Percentiles rank a stretch among this genome's conserved stretches.
Conservation (phyloP, 2,329 filamentous ascomycete species). For the Xylaria sp. region DNA sequence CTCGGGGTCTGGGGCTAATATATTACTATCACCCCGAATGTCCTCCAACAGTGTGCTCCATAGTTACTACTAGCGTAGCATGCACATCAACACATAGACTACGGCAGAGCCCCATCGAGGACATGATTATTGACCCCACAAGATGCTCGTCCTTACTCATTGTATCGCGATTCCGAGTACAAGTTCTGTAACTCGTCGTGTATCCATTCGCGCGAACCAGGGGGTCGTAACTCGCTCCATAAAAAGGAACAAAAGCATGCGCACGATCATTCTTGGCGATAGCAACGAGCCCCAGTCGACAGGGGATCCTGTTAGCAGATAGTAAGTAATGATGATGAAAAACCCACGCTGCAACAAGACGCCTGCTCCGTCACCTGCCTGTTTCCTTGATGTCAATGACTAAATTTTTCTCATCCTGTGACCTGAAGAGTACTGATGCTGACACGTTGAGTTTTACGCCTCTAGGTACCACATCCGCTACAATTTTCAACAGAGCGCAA, state of each 20-base stretch:
- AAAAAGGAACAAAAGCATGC: constrained; percentile 23
- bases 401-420: constrained; percentile 28
- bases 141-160: constrained; percentile 23
- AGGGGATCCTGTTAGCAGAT: constrained; percentile 34
- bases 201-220: constrained; percentile 23
- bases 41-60: constrained; percentile 34
- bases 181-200: constrained; percentile 22
- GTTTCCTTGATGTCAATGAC: constrained; percentile 28
- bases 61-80: constrained; percentile 36
- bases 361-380: constrained; percentile 30
- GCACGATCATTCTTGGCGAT: constrained; percentile 34
- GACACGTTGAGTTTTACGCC: constrained; percentile 17
- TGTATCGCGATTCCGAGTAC: constrained; percentile 18
- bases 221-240: constrained; percentile 33
- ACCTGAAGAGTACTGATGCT: constrained; percentile 21
- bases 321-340: constrained; percentile 32
- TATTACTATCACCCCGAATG: constrained; percentile 25
- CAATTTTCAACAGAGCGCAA: not conserved
- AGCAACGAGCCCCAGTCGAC: constrained; percentile 26
- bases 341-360: constrained; percentile 21
- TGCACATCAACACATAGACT: constrained; percentile 25
- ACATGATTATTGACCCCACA: constrained; percentile 26
- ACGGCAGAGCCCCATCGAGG: constrained; percentile 25
- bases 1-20: constrained; percentile 35
- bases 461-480: not conserved